phyloP scores from a whole-genome alignment of 2,329 filamentous ascomycete species.

The Botrytis sinoallii region DNA sequence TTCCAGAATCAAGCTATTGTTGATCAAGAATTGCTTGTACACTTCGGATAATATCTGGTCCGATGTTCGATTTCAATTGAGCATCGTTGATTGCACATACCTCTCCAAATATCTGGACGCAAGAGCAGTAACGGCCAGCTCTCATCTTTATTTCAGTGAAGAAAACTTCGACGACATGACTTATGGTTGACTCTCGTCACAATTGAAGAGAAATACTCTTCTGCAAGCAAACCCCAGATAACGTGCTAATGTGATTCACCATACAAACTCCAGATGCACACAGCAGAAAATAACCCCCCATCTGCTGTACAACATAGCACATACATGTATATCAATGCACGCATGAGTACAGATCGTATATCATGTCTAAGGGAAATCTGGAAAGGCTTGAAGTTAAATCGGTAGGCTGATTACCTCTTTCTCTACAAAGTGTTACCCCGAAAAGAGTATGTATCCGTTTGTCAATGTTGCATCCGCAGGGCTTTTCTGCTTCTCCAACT shows the following conservation, averaged over 20 bases:
- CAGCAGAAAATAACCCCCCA: slow-evolving; percentile 5
- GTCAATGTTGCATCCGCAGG: slow-evolving; percentile 21
- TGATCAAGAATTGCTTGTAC: neutral
- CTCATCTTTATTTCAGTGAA: no score
- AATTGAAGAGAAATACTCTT: neutral
- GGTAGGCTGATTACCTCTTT: neutral
- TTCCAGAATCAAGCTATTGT: neutral
- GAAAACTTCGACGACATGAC: neutral
- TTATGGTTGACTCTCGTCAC: neutral
- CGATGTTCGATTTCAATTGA: neutral
- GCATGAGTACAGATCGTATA: slow-evolving; percentile 12
- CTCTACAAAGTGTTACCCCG: neutral
- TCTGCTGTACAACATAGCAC: slow-evolving; percentile 7
- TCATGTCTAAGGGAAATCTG: slow-evolving; percentile 6
- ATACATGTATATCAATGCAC: slow-evolving; percentile 8
- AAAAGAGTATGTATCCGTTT: slow-evolving; percentile 17
- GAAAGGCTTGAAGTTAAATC: neutral
- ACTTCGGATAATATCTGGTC: slow-evolving; percentile 1
- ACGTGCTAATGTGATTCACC: neutral
- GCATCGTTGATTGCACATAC: neutral
- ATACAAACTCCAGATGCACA: neutral
- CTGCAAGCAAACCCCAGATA: neutral
- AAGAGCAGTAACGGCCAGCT: neutral
- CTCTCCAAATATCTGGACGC: neutral
- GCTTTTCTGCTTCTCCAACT: neutral